A percentile compares a stretch with the other conserved stretches of the same genome.
Conservation (phyloP, 192 early-diverging fungal genomes). For the Podila epigama region DNA sequence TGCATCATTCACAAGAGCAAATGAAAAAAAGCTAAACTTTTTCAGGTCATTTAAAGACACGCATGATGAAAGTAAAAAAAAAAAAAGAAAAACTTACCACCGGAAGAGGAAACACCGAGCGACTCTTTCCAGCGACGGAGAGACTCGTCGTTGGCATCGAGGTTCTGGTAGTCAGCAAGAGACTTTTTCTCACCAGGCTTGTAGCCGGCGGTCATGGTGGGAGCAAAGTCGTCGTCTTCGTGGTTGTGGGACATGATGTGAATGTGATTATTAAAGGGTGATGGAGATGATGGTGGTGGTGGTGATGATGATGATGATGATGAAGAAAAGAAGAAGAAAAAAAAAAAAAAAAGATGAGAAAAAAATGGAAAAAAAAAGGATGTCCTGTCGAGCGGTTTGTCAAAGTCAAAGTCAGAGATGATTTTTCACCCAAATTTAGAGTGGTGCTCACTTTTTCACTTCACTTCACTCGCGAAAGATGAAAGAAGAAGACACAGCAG, state of each 20-base stretch:
- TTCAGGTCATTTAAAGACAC: too few relatives aligned
- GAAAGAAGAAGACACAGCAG: too few relatives aligned
- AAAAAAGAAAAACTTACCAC: constrained; percentile 52
- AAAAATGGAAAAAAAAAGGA: constrained; percentile 2
- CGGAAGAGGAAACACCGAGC: constrained; percentile 73
- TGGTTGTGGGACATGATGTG: constrained; percentile 54
- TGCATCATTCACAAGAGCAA: too few relatives aligned
- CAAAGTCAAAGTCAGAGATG: too few relatives aligned
- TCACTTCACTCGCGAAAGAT: too few relatives aligned
- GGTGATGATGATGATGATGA: background rate
- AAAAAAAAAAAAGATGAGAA: background rate
- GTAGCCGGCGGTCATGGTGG: constrained; percentile 85
- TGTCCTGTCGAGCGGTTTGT: background rate
- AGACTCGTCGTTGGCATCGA: constrained; percentile 94
- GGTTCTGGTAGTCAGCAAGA: constrained; percentile 78
- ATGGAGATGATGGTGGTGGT: constrained; percentile 5
- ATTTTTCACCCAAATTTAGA: background rate
- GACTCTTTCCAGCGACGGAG: constrained; percentile 97
- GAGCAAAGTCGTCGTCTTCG: constrained; percentile 77
- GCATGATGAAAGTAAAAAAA: background rate
- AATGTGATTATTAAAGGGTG: background rate
- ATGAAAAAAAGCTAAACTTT: background rate
- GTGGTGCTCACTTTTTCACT: too few relatives aligned
- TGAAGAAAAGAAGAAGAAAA: background rate
- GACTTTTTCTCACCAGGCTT: constrained; percentile 94